These are phyloP conservation scores for Saccharomyces hybrid DNA, from an alignment of 1,139 yeast genomes.

Conservation along the genomic window DNA sequence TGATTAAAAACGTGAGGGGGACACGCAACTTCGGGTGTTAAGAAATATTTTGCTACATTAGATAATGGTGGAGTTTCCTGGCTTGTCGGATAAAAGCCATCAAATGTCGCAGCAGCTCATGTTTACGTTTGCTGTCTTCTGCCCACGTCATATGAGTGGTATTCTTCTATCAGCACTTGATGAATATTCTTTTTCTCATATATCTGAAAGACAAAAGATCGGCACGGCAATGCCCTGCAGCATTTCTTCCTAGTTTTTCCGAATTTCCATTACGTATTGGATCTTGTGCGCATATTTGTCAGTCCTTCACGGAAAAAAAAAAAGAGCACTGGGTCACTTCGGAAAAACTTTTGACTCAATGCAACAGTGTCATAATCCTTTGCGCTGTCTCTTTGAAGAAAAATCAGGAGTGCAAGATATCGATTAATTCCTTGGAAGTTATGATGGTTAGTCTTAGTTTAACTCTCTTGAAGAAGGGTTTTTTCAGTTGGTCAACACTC, in stretches of 20 bases:
- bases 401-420: background rate
- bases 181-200: background rate
- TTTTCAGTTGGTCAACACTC: background rate
- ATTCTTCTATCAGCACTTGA: background rate
- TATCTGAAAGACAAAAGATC: background rate
- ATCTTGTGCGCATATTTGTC: background rate
- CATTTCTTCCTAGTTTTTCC: background rate
- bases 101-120: background rate
- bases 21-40: conserved; percentile 73
- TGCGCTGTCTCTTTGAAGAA: background rate
- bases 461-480: background rate
- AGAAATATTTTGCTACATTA: conserved; percentile 47
- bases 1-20: conserved; percentile 35
- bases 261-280: background rate
- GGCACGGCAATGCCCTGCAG: background rate
- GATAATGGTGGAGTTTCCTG: conserved; percentile 27
- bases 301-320: background rate
- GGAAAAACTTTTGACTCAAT: background rate
- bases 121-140: background rate
- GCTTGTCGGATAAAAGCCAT: background rate
- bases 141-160: background rate
- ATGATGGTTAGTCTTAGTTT: background rate
- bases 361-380: background rate
- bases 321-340: background rate
- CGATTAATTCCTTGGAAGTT: background rate